phyloP scores from a whole-genome alignment of 192 early-diverging fungal species.

The Coemansia sp. region DNA sequence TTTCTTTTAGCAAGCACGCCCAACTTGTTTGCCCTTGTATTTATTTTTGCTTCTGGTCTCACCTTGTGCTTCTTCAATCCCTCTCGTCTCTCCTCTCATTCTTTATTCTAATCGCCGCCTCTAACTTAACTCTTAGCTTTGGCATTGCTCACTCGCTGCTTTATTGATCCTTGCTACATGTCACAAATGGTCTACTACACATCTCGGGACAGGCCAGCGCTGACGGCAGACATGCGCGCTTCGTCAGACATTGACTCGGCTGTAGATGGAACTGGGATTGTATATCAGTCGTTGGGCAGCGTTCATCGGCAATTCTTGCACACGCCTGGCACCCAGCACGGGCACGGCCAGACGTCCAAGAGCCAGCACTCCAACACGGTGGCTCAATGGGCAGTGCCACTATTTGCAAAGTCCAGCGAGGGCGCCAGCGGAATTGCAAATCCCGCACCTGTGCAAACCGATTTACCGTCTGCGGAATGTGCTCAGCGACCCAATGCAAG shows the following conservation, averaged over 20 bases:
- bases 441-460: background rate
- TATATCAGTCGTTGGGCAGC: background rate
- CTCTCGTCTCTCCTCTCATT: background rate
- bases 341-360: background rate
- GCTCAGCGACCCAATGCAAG: background rate
- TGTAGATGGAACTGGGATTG: background rate
- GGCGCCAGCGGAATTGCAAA: background rate
- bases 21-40: conserved; percentile 6
- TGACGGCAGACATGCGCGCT: background rate
- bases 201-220: conserved; percentile 6
- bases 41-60: background rate
- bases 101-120: background rate
- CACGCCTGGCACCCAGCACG: background rate
- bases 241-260: background rate
- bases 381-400: background rate
- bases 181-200: conserved; percentile 8
- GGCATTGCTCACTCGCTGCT: conserved; percentile 5
- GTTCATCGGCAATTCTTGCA: background rate
- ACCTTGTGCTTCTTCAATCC: background rate
- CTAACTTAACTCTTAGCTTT: background rate
- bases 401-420: background rate
- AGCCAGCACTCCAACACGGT: background rate
- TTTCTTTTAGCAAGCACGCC: background rate
- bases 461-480: conserved; percentile 4
- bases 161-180: background rate